Percentiles rank a stretch among this genome's conserved stretches.
These are phyloP conservation scores for Hymenoscyphus occultus DNA, from an alignment of 2,329 filamentous ascomycete species.

Conservation along the genomic window DNA sequence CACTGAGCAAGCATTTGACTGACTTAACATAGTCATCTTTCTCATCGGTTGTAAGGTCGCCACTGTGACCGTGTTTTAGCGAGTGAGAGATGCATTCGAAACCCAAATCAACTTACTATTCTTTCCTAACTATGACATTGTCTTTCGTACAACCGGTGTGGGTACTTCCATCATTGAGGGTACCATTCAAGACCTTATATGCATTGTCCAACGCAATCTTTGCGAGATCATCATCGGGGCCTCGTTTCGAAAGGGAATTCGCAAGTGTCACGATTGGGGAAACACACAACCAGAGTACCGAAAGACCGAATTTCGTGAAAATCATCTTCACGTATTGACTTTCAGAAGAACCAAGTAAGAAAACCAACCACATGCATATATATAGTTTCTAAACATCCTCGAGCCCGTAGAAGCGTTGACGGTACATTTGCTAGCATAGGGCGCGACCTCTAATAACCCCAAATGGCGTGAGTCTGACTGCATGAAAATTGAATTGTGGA, in stretches of 20 bases:
- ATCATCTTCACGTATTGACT: not conserved
- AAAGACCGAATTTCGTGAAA: not conserved
- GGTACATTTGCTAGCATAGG: not conserved
- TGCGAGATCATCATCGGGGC: conserved; percentile 13
- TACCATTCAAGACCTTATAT: conserved; percentile 22
- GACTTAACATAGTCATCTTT: conserved; percentile 13
- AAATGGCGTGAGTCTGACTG: not conserved
- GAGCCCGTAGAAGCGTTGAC: not conserved
- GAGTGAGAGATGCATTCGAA: not conserved
- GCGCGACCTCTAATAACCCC: not conserved
- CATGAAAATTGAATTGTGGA: not conserved
- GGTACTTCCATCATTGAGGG: conserved; percentile 18
- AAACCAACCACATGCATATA: not conserved
- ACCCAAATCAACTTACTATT: conserved; percentile 17
- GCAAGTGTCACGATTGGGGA: not conserved
- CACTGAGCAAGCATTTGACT: conserved; percentile 27
- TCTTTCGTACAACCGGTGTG: conserved; percentile 17
- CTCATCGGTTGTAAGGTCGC: conserved; percentile 17
- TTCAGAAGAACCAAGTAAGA: not conserved
- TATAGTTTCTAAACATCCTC: not conserved
- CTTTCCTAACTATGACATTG: conserved; percentile 16
- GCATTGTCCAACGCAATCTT: conserved; percentile 19
- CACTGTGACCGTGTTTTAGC: conserved; percentile 9
- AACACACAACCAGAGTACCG: not conserved
- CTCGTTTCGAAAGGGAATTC: not conserved